These are phyloP conservation scores for Cymbopogon citratus DNA, from an alignment of 176 grass and related monocot genomes.

Conservation along the genomic window DNA sequence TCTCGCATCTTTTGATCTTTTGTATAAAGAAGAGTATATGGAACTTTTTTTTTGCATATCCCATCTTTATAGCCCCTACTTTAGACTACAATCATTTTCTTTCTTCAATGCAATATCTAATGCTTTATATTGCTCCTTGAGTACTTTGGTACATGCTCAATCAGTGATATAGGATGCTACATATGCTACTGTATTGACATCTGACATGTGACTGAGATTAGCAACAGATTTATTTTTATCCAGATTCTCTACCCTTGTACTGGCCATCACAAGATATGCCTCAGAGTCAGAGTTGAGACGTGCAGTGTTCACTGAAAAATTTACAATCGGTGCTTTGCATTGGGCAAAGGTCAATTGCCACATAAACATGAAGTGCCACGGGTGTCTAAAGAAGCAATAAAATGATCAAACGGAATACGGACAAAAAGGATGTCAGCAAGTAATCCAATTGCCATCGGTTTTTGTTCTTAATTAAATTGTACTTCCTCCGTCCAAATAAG, in stretches of 20 bases:
- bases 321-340: neutral
- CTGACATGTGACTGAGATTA: slow-evolving; percentile 17
- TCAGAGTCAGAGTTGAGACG: neutral
- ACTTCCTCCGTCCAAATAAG: too few relatives aligned
- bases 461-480: too few relatives aligned
- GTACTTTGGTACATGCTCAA: neutral
- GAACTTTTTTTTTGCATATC: slow-evolving; percentile 34
- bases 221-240: neutral
- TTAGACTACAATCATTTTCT: neutral
- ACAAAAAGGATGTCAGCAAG: neutral
- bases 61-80: neutral
- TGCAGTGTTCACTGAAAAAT: neutral
- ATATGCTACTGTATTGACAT: neutral
- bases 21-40: slow-evolving; percentile 25
- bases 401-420: neutral
- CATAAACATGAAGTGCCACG: neutral
- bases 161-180: slow-evolving; percentile 14
- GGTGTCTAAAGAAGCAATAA: neutral
- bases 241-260: neutral
- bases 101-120: neutral
- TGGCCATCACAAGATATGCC: neutral
- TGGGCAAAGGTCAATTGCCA: neutral
- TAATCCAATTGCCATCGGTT: too few relatives aligned
- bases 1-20: slow-evolving; percentile 27
- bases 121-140: neutral